phyloP scores from a whole-genome alignment of 2,329 filamentous ascomycete species.

The Neophaeococcomyces aloes region DNA sequence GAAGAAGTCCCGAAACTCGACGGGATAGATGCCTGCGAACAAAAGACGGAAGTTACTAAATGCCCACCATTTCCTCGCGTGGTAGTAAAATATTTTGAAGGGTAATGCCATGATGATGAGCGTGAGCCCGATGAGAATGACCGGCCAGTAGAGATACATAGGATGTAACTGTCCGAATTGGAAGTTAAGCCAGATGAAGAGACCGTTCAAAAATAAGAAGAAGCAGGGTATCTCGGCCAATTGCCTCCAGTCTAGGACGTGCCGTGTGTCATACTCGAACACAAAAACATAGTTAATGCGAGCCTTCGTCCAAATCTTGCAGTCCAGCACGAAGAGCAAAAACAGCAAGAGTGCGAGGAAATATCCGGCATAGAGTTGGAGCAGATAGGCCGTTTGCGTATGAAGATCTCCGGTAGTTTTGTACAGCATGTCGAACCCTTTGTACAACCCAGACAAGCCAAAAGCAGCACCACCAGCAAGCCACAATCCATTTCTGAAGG shows the following conservation, averaged over 20 bases:
- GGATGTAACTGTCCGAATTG: constrained; percentile 51
- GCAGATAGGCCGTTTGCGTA: constrained; percentile 53
- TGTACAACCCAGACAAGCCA: constrained; percentile 53
- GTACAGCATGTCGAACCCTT: constrained; percentile 43
- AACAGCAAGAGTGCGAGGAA: constrained; percentile 75
- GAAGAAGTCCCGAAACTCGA: constrained; percentile 96
- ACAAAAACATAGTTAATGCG: constrained; percentile 96
- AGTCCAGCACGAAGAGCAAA: constrained; percentile 74
- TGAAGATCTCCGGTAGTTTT: constrained; percentile 41
- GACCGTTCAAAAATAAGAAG: constrained; percentile 61
- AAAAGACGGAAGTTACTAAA: constrained; percentile 85
- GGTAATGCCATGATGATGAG: constrained; percentile 64
- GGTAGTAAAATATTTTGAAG: constrained; percentile 60
- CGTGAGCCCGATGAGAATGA: constrained; percentile 63
- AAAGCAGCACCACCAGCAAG: constrained; percentile 60
- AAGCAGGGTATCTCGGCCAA: constrained; percentile 77
- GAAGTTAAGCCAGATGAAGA: constrained; percentile 88
- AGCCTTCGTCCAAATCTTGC: constrained; percentile 66
- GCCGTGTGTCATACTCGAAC: constrained; percentile 85
- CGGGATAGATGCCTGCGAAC: constrained; percentile 76
- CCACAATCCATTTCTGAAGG: constrained; percentile 54
- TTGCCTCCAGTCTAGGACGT: constrained; percentile 81
- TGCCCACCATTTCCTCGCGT: constrained; percentile 72
- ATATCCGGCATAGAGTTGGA: constrained; percentile 85
- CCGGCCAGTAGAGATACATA: constrained; percentile 78